Base-by-base conservation (phyloP, 495 filamentous ascomycete species). In the Annulohypoxylon stygium region DNA sequence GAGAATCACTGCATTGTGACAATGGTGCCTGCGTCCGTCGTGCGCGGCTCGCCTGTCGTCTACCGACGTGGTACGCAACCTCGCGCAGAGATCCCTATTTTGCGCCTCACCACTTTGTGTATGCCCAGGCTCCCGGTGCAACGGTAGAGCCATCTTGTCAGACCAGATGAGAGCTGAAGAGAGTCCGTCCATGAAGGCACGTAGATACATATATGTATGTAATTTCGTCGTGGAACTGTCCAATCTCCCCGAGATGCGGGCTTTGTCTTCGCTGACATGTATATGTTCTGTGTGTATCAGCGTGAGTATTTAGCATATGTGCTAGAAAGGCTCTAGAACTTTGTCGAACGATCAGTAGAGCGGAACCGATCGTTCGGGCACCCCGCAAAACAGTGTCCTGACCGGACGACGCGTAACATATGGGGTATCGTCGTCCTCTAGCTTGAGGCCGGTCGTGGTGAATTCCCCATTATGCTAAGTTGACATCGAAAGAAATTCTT, bases 21-120 rank as follows among this genome's bases (percentile, higher is more conserved):
- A 71, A 65, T 70, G 72, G 72, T 75, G 72, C 72, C 72, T 75
- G 72, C 72, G 72, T 75, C 67, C 71, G 67, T 70, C 63, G 67
- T 67, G 67, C 67, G 67, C 72, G 72, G 63, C 72, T 75, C 67
- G 67, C 72, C 72, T 75, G 72, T 75, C 64, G 67, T 71, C 67
- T 75, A 48, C 72, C 72, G 72, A 71, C n/a, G 63, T 64, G 43
- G 57, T 55, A 67, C 66, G 55, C 55, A 67, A 75, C 72, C 62
- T 75, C 50, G 59, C 63, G 67, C 66, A 65, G 37, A 65, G 62
- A 68, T 67, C 53, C 39, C 67, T 63, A 67, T 61, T 66, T 48
- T 70, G 34, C 72, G 66, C 71, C 67, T 74, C 66, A 67, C 39
- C 47, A 50, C 53, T 41, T 7, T 14, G 4, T 26, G 50, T 33